Conservation (phyloP, 345 rosid species). For the Hibiscus syriacus region DNA sequence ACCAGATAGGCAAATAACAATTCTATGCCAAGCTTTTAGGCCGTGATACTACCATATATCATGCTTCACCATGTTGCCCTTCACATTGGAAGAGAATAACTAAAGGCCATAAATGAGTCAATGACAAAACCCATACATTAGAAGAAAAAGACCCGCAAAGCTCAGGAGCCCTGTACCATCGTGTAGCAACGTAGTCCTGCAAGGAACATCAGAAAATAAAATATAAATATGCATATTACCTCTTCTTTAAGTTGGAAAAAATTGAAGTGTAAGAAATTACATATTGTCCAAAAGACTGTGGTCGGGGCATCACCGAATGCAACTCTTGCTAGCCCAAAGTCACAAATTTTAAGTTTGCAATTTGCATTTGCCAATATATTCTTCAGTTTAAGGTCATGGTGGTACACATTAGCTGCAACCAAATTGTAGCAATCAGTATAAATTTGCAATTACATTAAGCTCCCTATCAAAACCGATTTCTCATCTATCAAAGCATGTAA, state of each 20-base stretch:
- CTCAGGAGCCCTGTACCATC: constrained; percentile 99
- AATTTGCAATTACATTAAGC: constrained; percentile 1
- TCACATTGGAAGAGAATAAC: neutral
- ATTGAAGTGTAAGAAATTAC: constrained; percentile 11
- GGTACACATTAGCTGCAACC: constrained; percentile 83
- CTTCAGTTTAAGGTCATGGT: too few species aligned
- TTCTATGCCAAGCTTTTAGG: constrained; percentile 2
- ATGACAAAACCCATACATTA: constrained; percentile 45
- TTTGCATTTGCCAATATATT: constrained; percentile 95
- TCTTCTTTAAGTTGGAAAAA: neutral
- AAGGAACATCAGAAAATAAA: constrained; percentile 13
- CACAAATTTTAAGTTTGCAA: constrained; percentile 94
- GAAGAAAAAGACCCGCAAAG: constrained; percentile 95
- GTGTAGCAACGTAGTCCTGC: constrained; percentile 95
- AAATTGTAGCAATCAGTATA: constrained; percentile 18
- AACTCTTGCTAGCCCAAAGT: constrained; percentile 93
- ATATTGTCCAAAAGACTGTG: constrained; percentile 89
- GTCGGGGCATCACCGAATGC: constrained; percentile 87
- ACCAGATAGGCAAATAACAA: constrained; percentile 1
- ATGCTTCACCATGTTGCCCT: constrained; percentile 12
- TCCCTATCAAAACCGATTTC: neutral
- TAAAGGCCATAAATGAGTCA: neutral
- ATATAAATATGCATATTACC: constrained; percentile 5
- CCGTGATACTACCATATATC: constrained; percentile 5
- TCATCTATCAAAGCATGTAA: neutral